Evolutionary conservation across 768 basidiomycete genomes (phyloP), one percentile per base, ranked within the genome.

Genomic region (Tulasnella sp.): DNA sequence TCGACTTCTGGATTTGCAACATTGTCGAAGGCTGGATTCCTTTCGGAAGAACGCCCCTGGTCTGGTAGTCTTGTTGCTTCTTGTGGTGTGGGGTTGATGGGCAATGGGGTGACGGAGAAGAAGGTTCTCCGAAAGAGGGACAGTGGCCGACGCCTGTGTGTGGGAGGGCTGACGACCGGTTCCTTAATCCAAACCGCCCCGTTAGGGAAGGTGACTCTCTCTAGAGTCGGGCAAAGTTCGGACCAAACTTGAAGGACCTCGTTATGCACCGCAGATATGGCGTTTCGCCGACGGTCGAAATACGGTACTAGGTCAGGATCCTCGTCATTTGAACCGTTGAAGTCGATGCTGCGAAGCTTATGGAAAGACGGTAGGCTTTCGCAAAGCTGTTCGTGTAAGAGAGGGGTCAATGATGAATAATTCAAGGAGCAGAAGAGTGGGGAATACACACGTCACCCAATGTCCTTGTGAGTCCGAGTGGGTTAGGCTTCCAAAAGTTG

Each of bases 151-250:
- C 42, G 42, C 48, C 19, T 19, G 48, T n/a, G 48, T 9, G 21
- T 52, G 48, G 48, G 24, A 52, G 9, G 2, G 21, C 24, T 2
- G 48, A 68, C 31, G 8, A 36, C 16, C 5, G 62, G 62, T 68
- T 68, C 62, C 39, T 46, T 40, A 24, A 74, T 21, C 72, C 72
- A 74, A 39, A 40, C 39, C 38, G 14, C 21, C 27, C 38, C 38
- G 19, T 74, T 74, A 12, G 72, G 72, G 27, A 74, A 74, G 36
- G 38, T 74, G 31, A 74, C 72, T 74, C 38, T 74, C 21, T 46
- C 27, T 14, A 74, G 72, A 31, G 27, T 39, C 31, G 38, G 34
- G 44, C 72, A 74, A 14, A 1, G 9, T 16, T 34, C 27, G 10
- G 39, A 40, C 72, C 72, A 74, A 39, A 4, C 5, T 14, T 39